Conservation (phyloP, 2,329 filamentous ascomycete species). For the Cercospora sesami region DNA sequence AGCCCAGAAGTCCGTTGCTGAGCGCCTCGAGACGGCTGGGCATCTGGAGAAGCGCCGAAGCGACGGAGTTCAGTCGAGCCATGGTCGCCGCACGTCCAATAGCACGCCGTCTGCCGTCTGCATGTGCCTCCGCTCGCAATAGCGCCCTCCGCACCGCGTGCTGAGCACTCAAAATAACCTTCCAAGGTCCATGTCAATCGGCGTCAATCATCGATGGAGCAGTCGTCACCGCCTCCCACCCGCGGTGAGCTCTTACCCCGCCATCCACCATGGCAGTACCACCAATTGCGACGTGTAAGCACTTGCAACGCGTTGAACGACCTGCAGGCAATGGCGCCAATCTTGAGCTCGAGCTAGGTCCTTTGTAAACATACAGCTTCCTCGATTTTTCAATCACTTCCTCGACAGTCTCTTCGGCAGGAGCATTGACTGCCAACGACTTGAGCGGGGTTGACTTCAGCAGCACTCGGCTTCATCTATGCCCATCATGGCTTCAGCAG, state of each 20-base stretch:
- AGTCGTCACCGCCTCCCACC: not conserved
- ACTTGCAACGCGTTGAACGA: conserved; percentile 15
- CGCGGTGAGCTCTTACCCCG: conserved; percentile 2
- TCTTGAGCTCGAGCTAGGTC: conserved; percentile 11
- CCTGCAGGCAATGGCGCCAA: conserved; percentile 8
- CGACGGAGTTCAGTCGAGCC: not conserved
- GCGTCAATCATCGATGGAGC: conserved; percentile 1
- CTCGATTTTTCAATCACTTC: not conserved
- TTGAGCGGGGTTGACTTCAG: not conserved
- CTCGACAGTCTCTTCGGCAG: not conserved
- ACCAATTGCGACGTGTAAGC: conserved; percentile 1
- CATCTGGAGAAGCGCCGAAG: conserved; percentile 10
- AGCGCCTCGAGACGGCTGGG: not conserved
- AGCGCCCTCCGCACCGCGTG: not conserved
- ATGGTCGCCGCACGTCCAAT: not conserved
- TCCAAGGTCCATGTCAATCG: conserved; percentile 1
- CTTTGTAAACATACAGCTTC: conserved; percentile 7
- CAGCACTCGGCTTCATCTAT: not conserved
- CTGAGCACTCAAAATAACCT: not conserved
- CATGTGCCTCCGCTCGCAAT: not conserved
- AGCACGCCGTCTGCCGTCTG: not conserved
- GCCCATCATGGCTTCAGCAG: conserved; percentile 28
- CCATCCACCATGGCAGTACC: conserved; percentile 10
- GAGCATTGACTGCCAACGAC: not conserved
- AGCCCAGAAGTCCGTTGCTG: not conserved